Base-by-base conservation (phyloP, 805 yeast species). In the Suhomyces prunicola region DNA sequence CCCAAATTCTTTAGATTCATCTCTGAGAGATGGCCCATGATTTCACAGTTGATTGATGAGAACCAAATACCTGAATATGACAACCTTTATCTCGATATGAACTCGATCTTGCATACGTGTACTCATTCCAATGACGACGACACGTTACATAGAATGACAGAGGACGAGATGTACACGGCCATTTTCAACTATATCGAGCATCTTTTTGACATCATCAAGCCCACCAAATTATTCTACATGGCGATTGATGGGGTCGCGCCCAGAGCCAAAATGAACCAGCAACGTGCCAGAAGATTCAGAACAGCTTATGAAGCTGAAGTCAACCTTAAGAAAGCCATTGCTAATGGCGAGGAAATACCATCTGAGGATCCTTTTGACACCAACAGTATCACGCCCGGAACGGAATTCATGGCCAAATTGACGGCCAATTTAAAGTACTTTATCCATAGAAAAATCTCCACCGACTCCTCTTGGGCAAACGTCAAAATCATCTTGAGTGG, bases 201-300 rank as follows among this genome's bases (percentile, higher is more conserved):
- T 70, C 75, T 94, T 53, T 93, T 94, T 64, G 86, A 86, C 56
- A 83, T 90, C 24, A 91, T 94, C 59, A 84, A 85, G 67, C 99
- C 99, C 7, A 79, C 88, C 62, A 81, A 90, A 66, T 83, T 87
- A 12, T 89, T 93, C 61, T 92, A 87, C 67, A 91, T 93, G 97
- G 98, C 99, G 3, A 89, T 93, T 62, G 99, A 93, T 73, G 99
- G 99, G 67, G 98, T 93, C 49, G 99, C 99, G 0, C 99, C 99
- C 42, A 79, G 99, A 68, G 99, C 99, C 9, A 93, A 93, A 67
- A 92, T 93, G 97, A 93, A 93, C 68, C 98, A 93, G 71, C 99
- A 93, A 71, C 83, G 99, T 72, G 85, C 97, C 0, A 85, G 99
- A 78, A 84, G 99, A 73, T 93, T 93, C 70, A 80, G 97, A 70